These are phyloP conservation scores for Pleurotus sapidus DNA, from an alignment of 768 basidiomycete genomes.

Conservation along the genomic window DNA sequence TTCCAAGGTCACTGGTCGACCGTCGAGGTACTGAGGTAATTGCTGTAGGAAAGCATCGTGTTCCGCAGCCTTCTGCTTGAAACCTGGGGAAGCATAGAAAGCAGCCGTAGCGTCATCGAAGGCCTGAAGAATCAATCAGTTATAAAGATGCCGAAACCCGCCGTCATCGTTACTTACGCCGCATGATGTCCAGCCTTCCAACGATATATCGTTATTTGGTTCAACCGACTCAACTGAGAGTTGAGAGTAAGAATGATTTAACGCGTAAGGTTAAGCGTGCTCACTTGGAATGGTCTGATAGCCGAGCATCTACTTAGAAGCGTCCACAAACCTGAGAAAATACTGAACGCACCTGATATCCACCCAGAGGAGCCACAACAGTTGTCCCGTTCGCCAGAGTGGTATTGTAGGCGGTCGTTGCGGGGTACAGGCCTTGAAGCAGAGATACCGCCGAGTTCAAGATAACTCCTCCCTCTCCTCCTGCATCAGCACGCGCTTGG, in stretches of 20 bases:
- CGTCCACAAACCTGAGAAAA: no score
- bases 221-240: slow-evolving; percentile 59
- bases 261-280: no score
- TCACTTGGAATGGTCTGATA: not conserved
- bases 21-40: slow-evolving; percentile 52
- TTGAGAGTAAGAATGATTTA: no score
- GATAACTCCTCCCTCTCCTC: slow-evolving; percentile 67
- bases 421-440: slow-evolving; percentile 68
- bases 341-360: slow-evolving; percentile 48
- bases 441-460: slow-evolving; percentile 65
- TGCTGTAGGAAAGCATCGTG: slow-evolving; percentile 44
- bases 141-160: slow-evolving; percentile 1
- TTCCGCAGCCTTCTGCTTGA: slow-evolving; percentile 42
- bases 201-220: slow-evolving; percentile 54
- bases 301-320: no score
- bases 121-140: slow-evolving; percentile 27
- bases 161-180: slow-evolving; percentile 31
- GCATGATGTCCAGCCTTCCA: slow-evolving; percentile 69
- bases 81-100: slow-evolving; percentile 55
- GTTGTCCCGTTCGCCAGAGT: slow-evolving; percentile 66
- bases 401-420: slow-evolving; percentile 39
- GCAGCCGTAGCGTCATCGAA: slow-evolving; percentile 42
- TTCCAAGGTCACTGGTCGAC: slow-evolving; percentile 45
- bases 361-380: slow-evolving; percentile 55
- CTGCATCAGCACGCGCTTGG: slow-evolving; percentile 59